Base-by-base conservation (phyloP, 2,329 filamentous ascomycete genomes). In the Sclerotinia borealis region DNA sequence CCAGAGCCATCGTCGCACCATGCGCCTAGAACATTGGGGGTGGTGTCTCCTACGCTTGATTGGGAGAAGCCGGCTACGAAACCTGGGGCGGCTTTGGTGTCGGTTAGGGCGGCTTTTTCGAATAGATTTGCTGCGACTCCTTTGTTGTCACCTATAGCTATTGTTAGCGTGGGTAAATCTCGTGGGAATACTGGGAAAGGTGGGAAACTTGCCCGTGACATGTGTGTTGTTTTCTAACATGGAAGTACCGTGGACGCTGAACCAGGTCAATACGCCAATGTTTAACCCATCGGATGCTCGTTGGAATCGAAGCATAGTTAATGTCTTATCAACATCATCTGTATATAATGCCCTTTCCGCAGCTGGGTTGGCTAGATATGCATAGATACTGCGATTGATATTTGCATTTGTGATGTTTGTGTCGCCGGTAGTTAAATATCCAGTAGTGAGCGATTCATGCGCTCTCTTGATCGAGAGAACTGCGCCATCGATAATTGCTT, bases 11-110 rank as follows among this genome's bases (percentile, higher is more conserved):
- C 92, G 73, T 97, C 92, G 70, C 93, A 97, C 78, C 85, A 96
- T 1, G 93, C 91, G 1, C 93, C 93, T 2, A 91, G 81, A 0
- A 93, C 84, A 69, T 96, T 97, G 2, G 93, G 93, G 0, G 89
- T 90, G 0, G 92, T 96, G 72, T 97, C 93, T 39, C 92, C 93
- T 10, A 96, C 92, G 67, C 89, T 96, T 13, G 92, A 86, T 75
- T 97, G 93, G 3, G 91, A 95, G 75, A 97, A 97, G 13, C 91
- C 93, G 8, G 92, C 92, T 1, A 97, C 90, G 69, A 96, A 96
- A 13, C 82, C 83, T 2, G 85, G 78, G 0, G 83, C 82, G n/a
- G 86, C 86, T 17, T 78, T 80, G 1, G 78, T 70, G 41, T 85
- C 80, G n/a, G 75, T 78, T 4, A 78, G 72, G 63, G 88, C 81